Evolutionary conservation across 352 stramenopile species (phyloP), one percentile per base, ranked within the genome.

Genomic region (Pythium utonaiense): DNA sequence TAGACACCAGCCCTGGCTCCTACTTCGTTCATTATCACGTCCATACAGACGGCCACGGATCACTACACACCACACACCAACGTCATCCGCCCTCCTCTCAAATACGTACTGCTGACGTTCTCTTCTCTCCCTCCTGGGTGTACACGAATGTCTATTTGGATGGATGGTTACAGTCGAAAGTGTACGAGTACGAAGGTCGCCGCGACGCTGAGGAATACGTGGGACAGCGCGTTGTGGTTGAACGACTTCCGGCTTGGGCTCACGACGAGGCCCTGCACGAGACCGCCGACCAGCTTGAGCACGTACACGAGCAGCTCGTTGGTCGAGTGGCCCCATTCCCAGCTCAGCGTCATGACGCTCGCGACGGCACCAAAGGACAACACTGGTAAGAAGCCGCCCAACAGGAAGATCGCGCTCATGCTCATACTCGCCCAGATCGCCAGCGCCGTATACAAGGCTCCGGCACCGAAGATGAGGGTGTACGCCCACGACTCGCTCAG

Each of bases 201-300:
- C 13, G 86, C 84, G 50, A 91, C 62, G 36, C 83, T 92, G 45
- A 95, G 76, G 48, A 93, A 82, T 41, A 93, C 83, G 73, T 95
- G 86, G 34, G 86, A 91, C 38, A 95, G 71, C 44, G 86, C 86
- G 54, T 95, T 95, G 77, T 95, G 86, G 80, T 95, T 95, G 68
- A 95, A 95, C 61, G 83, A 82, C 69, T 87, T 72, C 64, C 88
- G 87, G 74, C 75, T 89, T 25, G 86, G 86, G 50, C 78, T 86
- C 68, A 86, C 87, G 24, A 92, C 83, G 36, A 92, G 76, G 3
- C 80, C 83, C 70, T 95, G 86, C 57, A 93, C 80, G 62, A 93
- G 74, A 10, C 82, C 86, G 34, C 83, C 80, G 45, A 77, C 69
- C 34, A 95, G 75, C 66, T 93, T 95, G 53, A 93, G 48, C 27